Conservation (phyloP, 2,329 filamentous ascomycete species). For the Sporothrix pallida region DNA sequence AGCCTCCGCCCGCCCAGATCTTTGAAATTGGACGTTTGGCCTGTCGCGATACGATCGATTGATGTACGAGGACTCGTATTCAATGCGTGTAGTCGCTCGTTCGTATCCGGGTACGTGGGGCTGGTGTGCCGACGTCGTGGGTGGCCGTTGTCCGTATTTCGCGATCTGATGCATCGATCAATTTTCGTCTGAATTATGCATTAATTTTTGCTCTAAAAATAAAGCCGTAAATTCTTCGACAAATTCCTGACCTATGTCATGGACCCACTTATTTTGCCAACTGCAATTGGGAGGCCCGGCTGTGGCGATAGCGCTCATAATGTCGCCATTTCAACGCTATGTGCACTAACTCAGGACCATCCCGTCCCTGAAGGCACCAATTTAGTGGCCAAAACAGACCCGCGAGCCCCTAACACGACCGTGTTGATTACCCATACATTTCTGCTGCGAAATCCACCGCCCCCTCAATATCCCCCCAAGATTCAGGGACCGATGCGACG, state of each 20-base stretch:
- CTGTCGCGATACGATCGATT: background rate
- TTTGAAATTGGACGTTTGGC: background rate
- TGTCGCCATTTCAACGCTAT: background rate
- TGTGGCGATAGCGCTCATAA: slow-evolving; percentile 11
- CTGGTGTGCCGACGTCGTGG: slow-evolving; percentile 8
- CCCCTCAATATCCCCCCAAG: background rate
- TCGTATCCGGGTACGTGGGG: slow-evolving; percentile 24
- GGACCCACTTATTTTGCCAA: slow-evolving; percentile 5
- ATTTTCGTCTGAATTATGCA: slow-evolving; percentile 23
- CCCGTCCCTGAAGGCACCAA: slow-evolving; percentile 27
- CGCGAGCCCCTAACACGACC: background rate
- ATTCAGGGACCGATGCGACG: slow-evolving; percentile 33
- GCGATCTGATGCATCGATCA: slow-evolving; percentile 8
- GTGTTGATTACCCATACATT: background rate
- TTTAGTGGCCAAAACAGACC: background rate
- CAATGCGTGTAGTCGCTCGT: background rate
- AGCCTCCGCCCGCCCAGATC: slow-evolving; percentile 5
- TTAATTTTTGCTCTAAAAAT: slow-evolving; percentile 20
- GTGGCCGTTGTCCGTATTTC: slow-evolving; percentile 13
- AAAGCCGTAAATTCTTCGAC: slow-evolving; percentile 6
- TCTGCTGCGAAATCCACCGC: background rate
- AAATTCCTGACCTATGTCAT: slow-evolving; percentile 19
- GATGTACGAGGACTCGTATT: background rate
- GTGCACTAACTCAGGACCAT: slow-evolving; percentile 25
- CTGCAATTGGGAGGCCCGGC: background rate